A percentile compares a stretch with the other conserved stretches of the same genome.
These are phyloP conservation scores for Dillenia turbinata DNA, from an alignment of 164 flowering plant species.

Conservation along the genomic window DNA sequence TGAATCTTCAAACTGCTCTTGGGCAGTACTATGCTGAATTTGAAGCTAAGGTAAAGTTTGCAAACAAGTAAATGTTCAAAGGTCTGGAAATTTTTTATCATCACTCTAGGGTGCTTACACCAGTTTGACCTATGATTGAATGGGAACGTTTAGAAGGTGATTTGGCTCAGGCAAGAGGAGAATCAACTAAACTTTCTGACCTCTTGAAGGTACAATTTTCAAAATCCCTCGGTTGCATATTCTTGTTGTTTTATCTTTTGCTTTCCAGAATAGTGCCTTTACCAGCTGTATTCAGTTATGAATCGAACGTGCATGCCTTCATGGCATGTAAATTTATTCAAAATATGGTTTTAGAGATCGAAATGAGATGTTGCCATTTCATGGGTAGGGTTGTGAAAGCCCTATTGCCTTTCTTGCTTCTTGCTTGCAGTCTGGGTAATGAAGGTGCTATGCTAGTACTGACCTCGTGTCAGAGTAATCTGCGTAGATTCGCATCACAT, in stretches of 20 bases:
- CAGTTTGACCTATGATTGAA: constrained; percentile 7
- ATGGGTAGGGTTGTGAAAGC: no score
- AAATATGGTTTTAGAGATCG: no score
- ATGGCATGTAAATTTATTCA: no score
- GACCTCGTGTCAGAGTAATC: no score
- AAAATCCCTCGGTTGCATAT: neutral
- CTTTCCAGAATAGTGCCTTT: neutral
- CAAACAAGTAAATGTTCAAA: neutral
- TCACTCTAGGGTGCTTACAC: constrained; percentile 3
- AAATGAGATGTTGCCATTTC: no score
- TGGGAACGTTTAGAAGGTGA: constrained; percentile 78
- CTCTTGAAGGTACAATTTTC: constrained; percentile 50
- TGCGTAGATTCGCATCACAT: no score
- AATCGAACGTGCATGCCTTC: no score
- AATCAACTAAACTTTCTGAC: constrained; percentile 50
- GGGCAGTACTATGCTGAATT: constrained; percentile 98
- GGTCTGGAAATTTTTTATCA: neutral
- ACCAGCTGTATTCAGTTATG: no score
- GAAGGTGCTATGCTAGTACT: no score
- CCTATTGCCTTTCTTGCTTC: no score
- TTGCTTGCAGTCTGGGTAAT: no score
- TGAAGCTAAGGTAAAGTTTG: constrained; percentile 76
- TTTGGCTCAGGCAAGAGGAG: constrained; percentile 68
- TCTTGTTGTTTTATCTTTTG: neutral
- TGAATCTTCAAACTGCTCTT: constrained; percentile 96